Conservation (phyloP, 2,329 filamentous ascomycete species). For the Hypoxylon sp. region DNA sequence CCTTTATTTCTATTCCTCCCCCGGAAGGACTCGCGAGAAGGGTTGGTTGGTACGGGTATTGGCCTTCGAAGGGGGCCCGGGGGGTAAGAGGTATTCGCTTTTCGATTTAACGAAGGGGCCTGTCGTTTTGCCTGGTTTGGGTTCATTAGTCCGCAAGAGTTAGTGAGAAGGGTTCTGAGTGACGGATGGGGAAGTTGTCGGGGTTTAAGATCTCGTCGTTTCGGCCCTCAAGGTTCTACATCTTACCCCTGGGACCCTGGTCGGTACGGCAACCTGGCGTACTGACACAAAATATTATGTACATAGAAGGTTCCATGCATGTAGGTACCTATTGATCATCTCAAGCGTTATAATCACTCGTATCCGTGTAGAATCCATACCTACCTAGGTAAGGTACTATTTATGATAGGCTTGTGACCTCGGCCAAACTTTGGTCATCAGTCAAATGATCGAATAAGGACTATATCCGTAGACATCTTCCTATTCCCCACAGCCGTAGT, state of each 20-base stretch:
- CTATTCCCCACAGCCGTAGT: neutral
- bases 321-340: neutral
- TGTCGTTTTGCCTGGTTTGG: neutral
- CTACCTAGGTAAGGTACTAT: too few species aligned
- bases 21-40: constrained; percentile 3
- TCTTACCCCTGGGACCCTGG: constrained; percentile 26
- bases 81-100: neutral
- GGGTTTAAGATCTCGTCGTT: constrained; percentile 30
- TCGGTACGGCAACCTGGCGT: constrained; percentile 15
- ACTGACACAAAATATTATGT: constrained; percentile 3
- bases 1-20: constrained; percentile 6
- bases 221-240: constrained; percentile 41
- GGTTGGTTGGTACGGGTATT: neutral
- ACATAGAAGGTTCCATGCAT: neutral
- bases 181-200: constrained; percentile 24
- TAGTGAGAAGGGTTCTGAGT: neutral
- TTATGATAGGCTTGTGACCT: neutral
- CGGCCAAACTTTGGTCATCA: neutral
- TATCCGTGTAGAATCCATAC: neutral
- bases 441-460: constrained; percentile 1
- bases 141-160: constrained; percentile 2
- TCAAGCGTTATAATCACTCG: neutral
- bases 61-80: neutral
- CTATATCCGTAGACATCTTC: neutral
- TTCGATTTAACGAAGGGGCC: constrained; percentile 1